phyloP scores from a whole-genome alignment of 2,329 filamentous ascomycete genomes.

The Fusarium humuli region DNA sequence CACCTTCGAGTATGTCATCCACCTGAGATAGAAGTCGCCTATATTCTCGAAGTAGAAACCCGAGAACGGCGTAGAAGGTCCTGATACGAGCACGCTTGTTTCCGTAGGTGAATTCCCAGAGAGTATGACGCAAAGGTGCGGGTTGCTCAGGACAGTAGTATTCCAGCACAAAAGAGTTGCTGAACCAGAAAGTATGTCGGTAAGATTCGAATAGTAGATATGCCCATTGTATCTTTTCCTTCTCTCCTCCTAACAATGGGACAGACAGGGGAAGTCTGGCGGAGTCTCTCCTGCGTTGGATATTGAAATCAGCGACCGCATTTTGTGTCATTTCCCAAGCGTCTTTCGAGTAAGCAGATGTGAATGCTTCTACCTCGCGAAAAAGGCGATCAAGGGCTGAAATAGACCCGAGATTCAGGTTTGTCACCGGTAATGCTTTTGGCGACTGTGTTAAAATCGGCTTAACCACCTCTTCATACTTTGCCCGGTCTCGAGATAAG shows the following conservation, averaged over 20 bases:
- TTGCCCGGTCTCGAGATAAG: neutral
- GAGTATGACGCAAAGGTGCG: neutral
- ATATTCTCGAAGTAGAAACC: neutral
- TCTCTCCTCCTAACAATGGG: neutral
- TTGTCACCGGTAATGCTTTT: fast-evolving
- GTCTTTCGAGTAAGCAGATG: neutral
- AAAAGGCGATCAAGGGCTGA: neutral
- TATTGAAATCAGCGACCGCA: no score
- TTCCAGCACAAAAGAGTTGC: neutral
- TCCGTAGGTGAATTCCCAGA: neutral
- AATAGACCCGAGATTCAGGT: neutral
- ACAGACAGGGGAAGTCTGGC: neutral
- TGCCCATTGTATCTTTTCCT: neutral
- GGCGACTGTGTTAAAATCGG: neutral
- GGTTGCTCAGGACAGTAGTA: fast-evolving
- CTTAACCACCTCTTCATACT: neutral
- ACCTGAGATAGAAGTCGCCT: neutral
- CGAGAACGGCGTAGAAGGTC: neutral
- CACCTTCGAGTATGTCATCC: neutral
- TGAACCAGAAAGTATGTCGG: neutral
- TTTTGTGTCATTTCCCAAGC: neutral
- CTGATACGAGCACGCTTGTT: neutral
- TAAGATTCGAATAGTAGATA: neutral
- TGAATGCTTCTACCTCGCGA: neutral
- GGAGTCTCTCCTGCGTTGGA: no score